A percentile compares a stretch with the other conserved stretches of the same genome.
phyloP scores from a whole-genome alignment of 106 monocot species.

The Ottelia alismoides region DNA sequence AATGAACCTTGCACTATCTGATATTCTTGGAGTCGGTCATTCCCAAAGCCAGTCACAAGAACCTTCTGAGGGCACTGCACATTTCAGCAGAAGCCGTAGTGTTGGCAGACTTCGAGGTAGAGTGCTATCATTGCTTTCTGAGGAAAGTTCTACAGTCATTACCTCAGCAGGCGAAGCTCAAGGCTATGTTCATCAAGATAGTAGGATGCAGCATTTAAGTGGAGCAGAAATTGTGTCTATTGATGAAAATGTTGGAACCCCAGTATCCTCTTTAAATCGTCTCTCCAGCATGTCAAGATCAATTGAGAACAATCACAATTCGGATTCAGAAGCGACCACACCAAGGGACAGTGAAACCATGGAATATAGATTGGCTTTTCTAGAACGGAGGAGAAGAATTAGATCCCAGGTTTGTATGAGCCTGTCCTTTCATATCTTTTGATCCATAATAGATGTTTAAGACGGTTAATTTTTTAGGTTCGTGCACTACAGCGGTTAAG shows the following conservation, averaged over 20 bases:
- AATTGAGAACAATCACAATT: conserved; percentile 9
- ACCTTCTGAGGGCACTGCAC: conserved; percentile 51
- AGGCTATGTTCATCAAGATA: conserved; percentile 8
- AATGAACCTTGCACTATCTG: conserved; percentile 13
- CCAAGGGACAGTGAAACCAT: conserved; percentile 39
- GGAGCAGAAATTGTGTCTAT: conserved; percentile 5
- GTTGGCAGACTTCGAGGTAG: conserved; percentile 90
- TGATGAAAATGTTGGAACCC: conserved; percentile 7
- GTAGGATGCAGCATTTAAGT: conserved; percentile 24
- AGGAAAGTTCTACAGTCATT: conserved; percentile 24
- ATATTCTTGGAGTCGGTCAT: conserved; percentile 18
- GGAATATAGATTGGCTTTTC: conserved; percentile 64
- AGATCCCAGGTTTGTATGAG: conserved; percentile 69
- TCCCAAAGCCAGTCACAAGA: conserved; percentile 32
- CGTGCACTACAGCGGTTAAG: conserved; percentile 83
- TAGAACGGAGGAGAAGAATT: conserved; percentile 92
- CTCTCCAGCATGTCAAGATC: conserved; percentile 1
- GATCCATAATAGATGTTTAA: not conserved
- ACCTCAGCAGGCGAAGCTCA: conserved; percentile 29
- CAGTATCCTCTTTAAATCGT: conserved; percentile 3
- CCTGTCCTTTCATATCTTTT: not conserved
- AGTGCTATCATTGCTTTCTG: conserved; percentile 62
- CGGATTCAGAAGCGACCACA: conserved; percentile 13
- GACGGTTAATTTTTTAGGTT: conserved; percentile 37
- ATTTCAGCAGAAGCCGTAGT: conserved; percentile 77